Evolutionary conservation across 345 rosid species (phyloP), one percentile per base, ranked within the genome.

Genomic region (Pugionium cornutum): DNA sequence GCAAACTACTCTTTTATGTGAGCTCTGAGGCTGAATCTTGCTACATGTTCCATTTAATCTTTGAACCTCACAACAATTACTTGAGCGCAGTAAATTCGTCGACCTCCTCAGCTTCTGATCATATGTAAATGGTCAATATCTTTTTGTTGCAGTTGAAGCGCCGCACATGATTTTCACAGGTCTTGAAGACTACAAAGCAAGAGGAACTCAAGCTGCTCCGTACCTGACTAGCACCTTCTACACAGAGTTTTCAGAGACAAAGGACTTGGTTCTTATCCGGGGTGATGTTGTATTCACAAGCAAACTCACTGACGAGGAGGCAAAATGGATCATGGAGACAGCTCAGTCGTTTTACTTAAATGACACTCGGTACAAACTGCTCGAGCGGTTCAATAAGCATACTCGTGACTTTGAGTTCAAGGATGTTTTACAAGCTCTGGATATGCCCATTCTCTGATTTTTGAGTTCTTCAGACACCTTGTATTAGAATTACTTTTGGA

Each of bases 151-250:
- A 94, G 99, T 90, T 67, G 85, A 90, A 68, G 79, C 85, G 83
- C 96, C 97, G 4, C 89, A 92, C 81, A 83, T 92, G 47, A 60
- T 88, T 71, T 86, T 89, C 77, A 92, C 97, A 2, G 90, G 98
- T 72, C 96, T 90, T 9, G 99, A 94, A 82, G 98, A 92, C 82
- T 92, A 92, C 85, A 92, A 86, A 79, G 94, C 95, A 40, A 85
- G 92, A 73, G 97, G 99, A 78, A 85, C 97, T 70, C 97, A 94
- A 79, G 95, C 96, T 2, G 54, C 99, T 67, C 99, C 95, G 3
- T 90, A 90, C 79, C 72, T 83, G 56, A 85, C 92, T 0, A 75
- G 69, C 30, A 34, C 87, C 0, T 94, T 79, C 67, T 94, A 89
- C 84, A 85, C 86, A 1, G 96, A 94, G 42, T 85, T 94, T 30